These are phyloP conservation scores for Phytophthora lateralis DNA, from an alignment of 352 stramenopile genomes.

Conservation along the genomic window DNA sequence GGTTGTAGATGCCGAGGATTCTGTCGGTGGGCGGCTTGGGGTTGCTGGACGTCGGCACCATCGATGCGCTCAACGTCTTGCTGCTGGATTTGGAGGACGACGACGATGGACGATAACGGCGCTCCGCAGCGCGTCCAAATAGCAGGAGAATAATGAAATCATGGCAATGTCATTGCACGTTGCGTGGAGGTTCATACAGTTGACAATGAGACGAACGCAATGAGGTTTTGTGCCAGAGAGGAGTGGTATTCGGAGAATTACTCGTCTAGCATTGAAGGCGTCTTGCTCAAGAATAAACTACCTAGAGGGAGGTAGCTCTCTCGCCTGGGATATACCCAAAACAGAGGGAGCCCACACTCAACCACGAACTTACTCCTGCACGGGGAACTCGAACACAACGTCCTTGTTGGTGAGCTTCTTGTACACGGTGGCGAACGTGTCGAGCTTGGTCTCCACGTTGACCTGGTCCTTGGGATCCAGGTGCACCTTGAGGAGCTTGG, in stretches of 20 bases:
- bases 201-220: background rate
- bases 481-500: constrained; percentile 98
- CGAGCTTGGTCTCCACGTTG: constrained; percentile 99
- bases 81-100: constrained; percentile 59
- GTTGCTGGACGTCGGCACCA: constrained; percentile 42
- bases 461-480: constrained; percentile 99
- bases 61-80: constrained; percentile 50
- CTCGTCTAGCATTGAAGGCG: constrained; percentile 29
- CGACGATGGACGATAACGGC: constrained; percentile 76
- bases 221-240: constrained; percentile 6
- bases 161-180: constrained; percentile 1
- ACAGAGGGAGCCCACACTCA: constrained; percentile 32
- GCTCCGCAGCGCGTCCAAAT: constrained; percentile 38
- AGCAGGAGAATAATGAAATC: constrained; percentile 16
- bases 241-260: constrained; percentile 35
- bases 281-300: constrained; percentile 70
- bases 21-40: constrained; percentile 38
- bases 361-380: constrained; percentile 82
- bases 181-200: background rate
- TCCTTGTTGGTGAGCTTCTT: constrained; percentile 99
- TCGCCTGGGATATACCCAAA: background rate
- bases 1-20: constrained; percentile 49
- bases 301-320: constrained; percentile 36
- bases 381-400: constrained; percentile 98
- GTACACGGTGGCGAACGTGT: constrained; percentile 99